Conservation (phyloP, 257 asterid genomes). For the Cruciata laevipes region DNA sequence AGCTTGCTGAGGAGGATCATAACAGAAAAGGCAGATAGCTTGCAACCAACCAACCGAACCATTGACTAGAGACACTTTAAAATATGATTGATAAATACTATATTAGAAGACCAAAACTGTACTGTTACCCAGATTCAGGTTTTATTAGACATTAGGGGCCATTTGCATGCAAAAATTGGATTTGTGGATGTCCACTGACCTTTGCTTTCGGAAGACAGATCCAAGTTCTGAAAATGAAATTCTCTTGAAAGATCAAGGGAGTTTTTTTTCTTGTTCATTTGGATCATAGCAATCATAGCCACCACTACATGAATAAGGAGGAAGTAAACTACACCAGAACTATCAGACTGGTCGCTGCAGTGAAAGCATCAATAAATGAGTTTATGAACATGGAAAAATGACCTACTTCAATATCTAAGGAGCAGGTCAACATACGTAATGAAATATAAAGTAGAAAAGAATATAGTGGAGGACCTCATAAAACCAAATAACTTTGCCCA, state of each 20-base stretch:
- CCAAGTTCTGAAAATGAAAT: neutral
- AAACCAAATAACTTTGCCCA: conserved; percentile 17
- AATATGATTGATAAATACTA: neutral
- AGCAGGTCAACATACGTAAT: neutral
- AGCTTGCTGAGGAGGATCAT: too few relatives aligned
- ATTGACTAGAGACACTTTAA: neutral
- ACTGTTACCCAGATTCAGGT: neutral
- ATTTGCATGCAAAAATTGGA: neutral
- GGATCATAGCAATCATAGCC: conserved; percentile 17
- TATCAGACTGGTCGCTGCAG: conserved; percentile 11
- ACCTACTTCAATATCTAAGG: neutral
- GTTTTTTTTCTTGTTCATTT: neutral
- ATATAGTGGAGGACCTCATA: conserved; percentile 5
- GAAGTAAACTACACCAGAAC: conserved; percentile 10
- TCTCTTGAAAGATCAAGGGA: conserved; percentile 1
- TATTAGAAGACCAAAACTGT: neutral
- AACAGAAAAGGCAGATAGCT: neutral
- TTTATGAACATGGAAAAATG: neutral
- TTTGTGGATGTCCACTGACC: conserved; percentile 2
- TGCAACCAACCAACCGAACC: neutral
- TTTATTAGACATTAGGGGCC: neutral
- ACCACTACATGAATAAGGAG: conserved; percentile 11
- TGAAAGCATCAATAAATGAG: neutral
- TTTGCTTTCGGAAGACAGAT: conserved; percentile 1
- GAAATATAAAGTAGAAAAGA: neutral